These are phyloP conservation scores for Botryotinia convoluta DNA, from an alignment of 2,329 filamentous ascomycete genomes.

Conservation along the genomic window DNA sequence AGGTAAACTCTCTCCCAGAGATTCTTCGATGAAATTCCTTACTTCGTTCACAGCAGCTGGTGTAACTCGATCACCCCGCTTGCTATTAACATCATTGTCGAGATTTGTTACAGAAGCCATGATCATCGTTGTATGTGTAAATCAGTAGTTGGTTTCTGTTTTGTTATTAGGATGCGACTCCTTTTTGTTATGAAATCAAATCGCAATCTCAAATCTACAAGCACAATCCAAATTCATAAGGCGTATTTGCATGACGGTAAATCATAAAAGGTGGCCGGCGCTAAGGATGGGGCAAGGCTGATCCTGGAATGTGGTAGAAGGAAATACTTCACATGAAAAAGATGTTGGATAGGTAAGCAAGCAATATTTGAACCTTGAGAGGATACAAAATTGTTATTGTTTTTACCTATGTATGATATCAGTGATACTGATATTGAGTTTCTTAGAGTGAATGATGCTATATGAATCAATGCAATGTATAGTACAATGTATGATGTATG, in stretches of 20 bases:
- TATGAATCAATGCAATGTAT: background rate
- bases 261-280: conserved; percentile 15
- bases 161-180: conserved; percentile 4
- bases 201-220: conserved; percentile 16
- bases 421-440: background rate
- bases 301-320: conserved; percentile 3
- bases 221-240: conserved; percentile 15
- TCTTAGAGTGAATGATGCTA: background rate
- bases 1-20: conserved; percentile 70
- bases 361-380: background rate
- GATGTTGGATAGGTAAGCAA: background rate
- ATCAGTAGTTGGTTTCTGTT: background rate
- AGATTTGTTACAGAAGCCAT: conserved; percentile 95
- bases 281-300: conserved; percentile 17
- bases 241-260: conserved; percentile 8
- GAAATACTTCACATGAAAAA: background rate
- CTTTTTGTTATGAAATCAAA: conserved; percentile 17
- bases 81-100: conserved; percentile 90
- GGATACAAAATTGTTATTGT: background rate
- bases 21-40: conserved; percentile 79
- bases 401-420: background rate
- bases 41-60: conserved; percentile 85
- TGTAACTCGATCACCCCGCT: conserved; percentile 92
- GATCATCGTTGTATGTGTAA: conserved; percentile 9
- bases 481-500: background rate